Percentiles rank a stretch among this genome's conserved stretches.
Conservation (phyloP, 371 early-diverging fungal genomes). For the Synchytrium microbalum region DNA sequence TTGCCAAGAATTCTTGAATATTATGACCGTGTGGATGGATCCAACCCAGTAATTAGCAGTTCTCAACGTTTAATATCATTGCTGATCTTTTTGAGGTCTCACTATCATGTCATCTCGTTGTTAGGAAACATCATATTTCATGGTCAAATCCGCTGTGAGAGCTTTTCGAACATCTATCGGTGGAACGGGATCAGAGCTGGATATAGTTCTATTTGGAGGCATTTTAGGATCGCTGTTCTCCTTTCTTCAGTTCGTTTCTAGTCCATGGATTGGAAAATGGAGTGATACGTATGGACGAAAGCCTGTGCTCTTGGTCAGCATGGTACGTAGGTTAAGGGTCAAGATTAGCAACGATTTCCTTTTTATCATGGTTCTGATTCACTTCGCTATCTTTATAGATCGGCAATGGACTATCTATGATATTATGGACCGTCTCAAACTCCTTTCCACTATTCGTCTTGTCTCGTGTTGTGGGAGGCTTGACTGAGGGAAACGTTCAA, state of each 20-base stretch:
- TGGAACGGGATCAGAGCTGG: constrained; percentile 34
- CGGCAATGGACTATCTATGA: constrained; percentile 79
- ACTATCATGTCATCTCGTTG: not conserved
- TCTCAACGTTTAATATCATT: too few species aligned
- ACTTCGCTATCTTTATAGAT: constrained; percentile 42
- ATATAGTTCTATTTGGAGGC: constrained; percentile 92
- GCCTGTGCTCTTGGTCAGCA: constrained; percentile 71
- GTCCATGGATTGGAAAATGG: constrained; percentile 76
- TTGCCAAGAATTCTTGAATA: constrained; percentile 67
- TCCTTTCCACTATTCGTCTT: constrained; percentile 75
- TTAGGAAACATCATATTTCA: constrained; percentile 27
- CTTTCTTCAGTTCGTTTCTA: constrained; percentile 81
- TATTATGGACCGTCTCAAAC: constrained; percentile 79
- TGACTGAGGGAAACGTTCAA: constrained; percentile 96
- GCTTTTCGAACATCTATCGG: constrained; percentile 26
- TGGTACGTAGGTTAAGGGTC: constrained; percentile 46
- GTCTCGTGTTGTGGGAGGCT: constrained; percentile 84
- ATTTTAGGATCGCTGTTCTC: constrained; percentile 87
- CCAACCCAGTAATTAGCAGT: constrained; percentile 11
- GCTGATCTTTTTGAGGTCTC: too few species aligned
- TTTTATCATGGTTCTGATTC: not conserved
- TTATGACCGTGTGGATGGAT: constrained; percentile 37
- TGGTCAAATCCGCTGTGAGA: constrained; percentile 16
- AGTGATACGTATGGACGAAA: constrained; percentile 83
- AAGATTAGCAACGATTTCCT: not conserved